These are phyloP conservation scores for Lactarius vividus DNA, from an alignment of 768 basidiomycete genomes.

Conservation along the genomic window DNA sequence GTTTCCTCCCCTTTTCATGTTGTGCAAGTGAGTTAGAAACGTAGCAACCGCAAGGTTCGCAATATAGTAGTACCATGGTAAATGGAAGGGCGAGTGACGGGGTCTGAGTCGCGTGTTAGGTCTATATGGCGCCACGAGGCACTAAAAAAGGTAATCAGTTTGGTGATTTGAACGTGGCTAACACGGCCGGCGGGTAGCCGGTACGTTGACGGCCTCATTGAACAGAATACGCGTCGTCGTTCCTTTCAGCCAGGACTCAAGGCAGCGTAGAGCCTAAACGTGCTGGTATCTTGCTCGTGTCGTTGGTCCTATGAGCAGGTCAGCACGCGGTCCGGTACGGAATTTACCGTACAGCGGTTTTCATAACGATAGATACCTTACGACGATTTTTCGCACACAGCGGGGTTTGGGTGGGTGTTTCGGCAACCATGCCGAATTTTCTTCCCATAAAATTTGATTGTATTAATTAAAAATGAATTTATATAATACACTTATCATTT, in stretches of 20 bases:
- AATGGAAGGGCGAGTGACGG: constrained; percentile 3
- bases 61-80: constrained; percentile 10
- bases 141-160: background rate
- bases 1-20: constrained; percentile 4
- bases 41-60: constrained; percentile 27
- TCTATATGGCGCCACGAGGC: background rate
- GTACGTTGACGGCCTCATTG: background rate
- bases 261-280: background rate
- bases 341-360: no score
- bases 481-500: no score
- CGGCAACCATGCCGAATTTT: no score
- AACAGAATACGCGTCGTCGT: no score
- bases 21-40: background rate
- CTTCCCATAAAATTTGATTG: no score
- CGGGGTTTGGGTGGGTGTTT: no score
- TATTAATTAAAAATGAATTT: no score
- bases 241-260: background rate
- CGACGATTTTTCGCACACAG: no score
- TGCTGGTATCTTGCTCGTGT: background rate
- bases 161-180: background rate
- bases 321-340: no score
- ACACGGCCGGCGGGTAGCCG: background rate
- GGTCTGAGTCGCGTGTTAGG: background rate
- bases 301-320: background rate
- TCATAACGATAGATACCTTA: no score